Percentiles rank a stretch among this genome's conserved stretches.
Evolutionary conservation across 1,284 basidiomycete genomes (phyloP).

Genomic region (Calocybe gambosa): DNA sequence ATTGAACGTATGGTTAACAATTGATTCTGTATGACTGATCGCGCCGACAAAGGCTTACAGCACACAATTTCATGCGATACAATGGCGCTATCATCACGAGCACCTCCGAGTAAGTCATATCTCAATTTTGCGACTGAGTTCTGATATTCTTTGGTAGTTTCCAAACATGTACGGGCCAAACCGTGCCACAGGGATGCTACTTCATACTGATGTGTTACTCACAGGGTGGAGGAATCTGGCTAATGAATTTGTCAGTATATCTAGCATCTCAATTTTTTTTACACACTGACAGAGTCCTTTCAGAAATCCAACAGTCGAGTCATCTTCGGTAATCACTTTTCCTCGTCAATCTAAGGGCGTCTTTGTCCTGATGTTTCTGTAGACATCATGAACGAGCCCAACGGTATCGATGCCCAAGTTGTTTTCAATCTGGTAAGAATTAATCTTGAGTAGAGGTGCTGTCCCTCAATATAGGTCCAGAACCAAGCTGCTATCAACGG

Average conservation of each 20-base stretch:
- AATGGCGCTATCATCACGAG: not conserved
- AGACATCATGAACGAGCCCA: constrained; percentile 59
- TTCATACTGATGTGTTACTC: constrained; percentile 2
- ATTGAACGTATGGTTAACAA: not conserved
- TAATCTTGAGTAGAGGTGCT: not conserved
- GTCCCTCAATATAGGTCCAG: constrained; percentile 19
- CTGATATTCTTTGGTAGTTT: not conserved
- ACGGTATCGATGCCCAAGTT: constrained; percentile 42
- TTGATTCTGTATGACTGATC: not conserved
- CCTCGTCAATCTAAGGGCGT: not conserved
- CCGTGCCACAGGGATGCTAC: not conserved
- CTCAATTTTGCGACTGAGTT: not conserved
- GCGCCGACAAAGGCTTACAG: not conserved
- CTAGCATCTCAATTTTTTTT: not conserved
- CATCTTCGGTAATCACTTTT: constrained; percentile 38
- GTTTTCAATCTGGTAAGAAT: constrained; percentile 39
- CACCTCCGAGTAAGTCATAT: not conserved
- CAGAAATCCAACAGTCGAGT: constrained; percentile 47
- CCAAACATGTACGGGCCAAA: not conserved
- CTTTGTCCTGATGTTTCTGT: constrained; percentile 1
- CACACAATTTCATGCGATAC: not conserved
- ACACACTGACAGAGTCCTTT: not conserved
- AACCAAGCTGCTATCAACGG: constrained; percentile 61
- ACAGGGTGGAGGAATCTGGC: constrained; percentile 54
- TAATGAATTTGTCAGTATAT: constrained; percentile 39